A percentile compares a stretch with the other conserved stretches of the same genome.
Conservation (phyloP, 768 basidiomycete genomes). For the Lentinula raphanica region DNA sequence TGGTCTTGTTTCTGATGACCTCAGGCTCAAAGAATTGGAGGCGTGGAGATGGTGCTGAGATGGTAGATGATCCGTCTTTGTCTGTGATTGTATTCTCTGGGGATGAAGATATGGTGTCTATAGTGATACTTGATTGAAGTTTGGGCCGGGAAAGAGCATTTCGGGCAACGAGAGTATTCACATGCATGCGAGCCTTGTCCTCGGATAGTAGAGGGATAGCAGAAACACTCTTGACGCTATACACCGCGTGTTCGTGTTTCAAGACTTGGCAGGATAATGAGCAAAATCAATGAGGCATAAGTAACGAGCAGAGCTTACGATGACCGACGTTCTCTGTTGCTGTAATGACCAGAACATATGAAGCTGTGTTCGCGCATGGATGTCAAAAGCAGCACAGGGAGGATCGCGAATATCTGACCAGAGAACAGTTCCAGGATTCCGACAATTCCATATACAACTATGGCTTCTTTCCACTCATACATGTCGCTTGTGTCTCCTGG, state of each 20-base stretch:
- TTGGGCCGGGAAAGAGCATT: conserved; percentile 45
- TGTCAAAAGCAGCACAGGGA: conserved; percentile 7
- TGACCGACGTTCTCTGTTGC: conserved; percentile 58
- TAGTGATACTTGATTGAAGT: conserved; percentile 22
- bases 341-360: conserved; percentile 72
- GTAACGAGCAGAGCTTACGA: conserved; percentile 36
- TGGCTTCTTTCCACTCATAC: conserved; percentile 50
- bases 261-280: conserved; percentile 46
- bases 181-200: conserved; percentile 49
- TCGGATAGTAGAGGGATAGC: conserved; percentile 73
- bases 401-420: conserved; percentile 36
- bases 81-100: not conserved
- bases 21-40: conserved; percentile 52
- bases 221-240: conserved; percentile 60
- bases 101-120: conserved; percentile 14
- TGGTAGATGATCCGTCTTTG: conserved; percentile 6
- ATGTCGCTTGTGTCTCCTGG: conserved; percentile 25
- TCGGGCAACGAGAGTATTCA: conserved; percentile 49
- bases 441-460: conserved; percentile 70
- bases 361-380: conserved; percentile 37
- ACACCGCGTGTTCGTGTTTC: conserved; percentile 55
- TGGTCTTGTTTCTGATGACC: conserved; percentile 41
- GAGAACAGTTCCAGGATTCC: conserved; percentile 70
- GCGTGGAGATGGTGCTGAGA: conserved; percentile 22
- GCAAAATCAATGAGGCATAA: not conserved